Conservation (phyloP, 768 basidiomycete genomes). For the Dacryopinax spathularia region DNA sequence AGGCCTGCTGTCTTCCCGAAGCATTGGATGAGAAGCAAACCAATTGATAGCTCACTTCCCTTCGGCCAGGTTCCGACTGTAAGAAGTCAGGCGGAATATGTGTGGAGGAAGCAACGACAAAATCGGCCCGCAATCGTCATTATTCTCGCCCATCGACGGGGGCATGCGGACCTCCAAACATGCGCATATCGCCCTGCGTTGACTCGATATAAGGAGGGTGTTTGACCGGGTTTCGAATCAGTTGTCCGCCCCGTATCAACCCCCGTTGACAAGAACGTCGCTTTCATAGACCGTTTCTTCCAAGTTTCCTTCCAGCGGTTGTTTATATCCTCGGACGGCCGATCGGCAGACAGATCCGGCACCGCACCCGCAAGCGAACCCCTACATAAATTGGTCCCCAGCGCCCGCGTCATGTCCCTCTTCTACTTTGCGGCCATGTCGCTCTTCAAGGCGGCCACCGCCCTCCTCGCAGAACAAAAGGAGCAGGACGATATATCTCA, state of each 20-base stretch:
- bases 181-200: not conserved
- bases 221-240: not conserved
- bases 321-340: not conserved
- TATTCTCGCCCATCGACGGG: not conserved
- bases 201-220: not conserved
- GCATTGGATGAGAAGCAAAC: not conserved
- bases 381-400: not conserved
- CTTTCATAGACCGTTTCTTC: not conserved
- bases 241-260: not conserved
- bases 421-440: constrained; percentile 3
- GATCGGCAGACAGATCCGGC: not conserved
- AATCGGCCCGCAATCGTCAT: not conserved
- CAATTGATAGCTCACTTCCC: not conserved
- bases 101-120: not conserved
- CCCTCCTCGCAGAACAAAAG: not conserved
- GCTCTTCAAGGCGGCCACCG: not conserved
- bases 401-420: constrained; percentile 1
- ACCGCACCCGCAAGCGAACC: not conserved
- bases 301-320: not conserved
- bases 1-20: not conserved
- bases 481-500: not conserved
- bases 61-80: not conserved
- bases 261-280: not conserved
- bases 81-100: not conserved
- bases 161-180: not conserved